Percentiles rank a stretch among this genome's conserved stretches.
phyloP scores from a whole-genome alignment of 805 yeast genomes.

The Yarrowia yakushimensis region DNA sequence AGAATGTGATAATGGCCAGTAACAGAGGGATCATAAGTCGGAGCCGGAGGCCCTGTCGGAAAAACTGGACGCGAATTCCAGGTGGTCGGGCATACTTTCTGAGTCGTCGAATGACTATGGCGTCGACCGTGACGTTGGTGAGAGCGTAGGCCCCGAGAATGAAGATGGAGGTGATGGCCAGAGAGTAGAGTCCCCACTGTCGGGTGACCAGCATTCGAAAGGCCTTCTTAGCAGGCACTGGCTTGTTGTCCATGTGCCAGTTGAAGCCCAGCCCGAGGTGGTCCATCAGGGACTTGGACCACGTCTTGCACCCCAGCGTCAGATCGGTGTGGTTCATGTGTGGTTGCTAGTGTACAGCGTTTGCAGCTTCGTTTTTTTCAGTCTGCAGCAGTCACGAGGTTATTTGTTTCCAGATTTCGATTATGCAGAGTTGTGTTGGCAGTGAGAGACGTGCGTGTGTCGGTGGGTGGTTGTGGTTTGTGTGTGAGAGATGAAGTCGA shows the following conservation, averaged over 20 bases:
- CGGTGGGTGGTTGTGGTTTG: not conserved
- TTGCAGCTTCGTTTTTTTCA: conserved; percentile 1
- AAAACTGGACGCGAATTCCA: conserved; percentile 1
- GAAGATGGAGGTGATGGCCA: conserved; percentile 7
- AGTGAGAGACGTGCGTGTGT: not conserved
- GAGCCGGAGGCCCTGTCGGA: conserved; percentile 11
- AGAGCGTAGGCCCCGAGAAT: conserved; percentile 9
- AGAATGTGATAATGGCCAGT: conserved; percentile 5
- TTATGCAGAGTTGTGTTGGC: not conserved
- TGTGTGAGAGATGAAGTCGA: no score
- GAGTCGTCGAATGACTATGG: conserved; percentile 1
- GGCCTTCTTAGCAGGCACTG: conserved; percentile 10
- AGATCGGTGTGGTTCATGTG: not conserved
- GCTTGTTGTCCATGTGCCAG: conserved; percentile 25
- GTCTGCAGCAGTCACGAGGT: conserved; percentile 6
- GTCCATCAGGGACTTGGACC: conserved; percentile 17
- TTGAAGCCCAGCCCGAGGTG: conserved; percentile 19
- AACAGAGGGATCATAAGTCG: not conserved
- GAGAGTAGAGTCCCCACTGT: conserved; percentile 16
- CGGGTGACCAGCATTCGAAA: not conserved
- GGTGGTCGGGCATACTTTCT: conserved; percentile 24
- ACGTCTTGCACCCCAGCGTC: conserved; percentile 8
- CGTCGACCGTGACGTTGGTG: conserved; percentile 3
- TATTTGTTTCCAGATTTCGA: not conserved
- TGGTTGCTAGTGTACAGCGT: not conserved